Evolutionary conservation across 2,329 filamentous ascomycete genomes (phyloP).

Genomic region (Fusarium sterilihyphosum): DNA sequence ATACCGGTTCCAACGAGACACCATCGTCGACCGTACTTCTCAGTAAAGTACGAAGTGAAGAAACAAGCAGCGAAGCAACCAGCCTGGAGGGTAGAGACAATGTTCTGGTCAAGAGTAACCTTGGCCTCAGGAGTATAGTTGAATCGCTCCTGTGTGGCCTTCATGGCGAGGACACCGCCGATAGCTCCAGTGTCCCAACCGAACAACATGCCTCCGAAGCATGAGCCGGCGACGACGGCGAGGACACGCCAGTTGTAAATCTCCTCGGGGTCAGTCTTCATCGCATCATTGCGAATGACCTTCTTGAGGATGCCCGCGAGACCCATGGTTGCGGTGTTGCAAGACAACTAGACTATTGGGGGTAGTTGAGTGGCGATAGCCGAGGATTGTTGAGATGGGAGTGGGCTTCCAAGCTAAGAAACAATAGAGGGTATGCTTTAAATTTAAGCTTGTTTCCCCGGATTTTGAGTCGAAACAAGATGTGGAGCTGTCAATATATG

Average conservation of each 20-base stretch:
- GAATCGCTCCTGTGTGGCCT: slow-evolving; percentile 61
- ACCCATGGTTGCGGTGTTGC: slow-evolving; percentile 49
- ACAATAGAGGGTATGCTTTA: slow-evolving; percentile 10
- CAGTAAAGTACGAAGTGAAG: slow-evolving; percentile 62
- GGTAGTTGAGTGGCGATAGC: slow-evolving; percentile 2
- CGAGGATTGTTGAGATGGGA: neutral
- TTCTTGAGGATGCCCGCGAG: slow-evolving; percentile 58
- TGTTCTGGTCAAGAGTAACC: slow-evolving; percentile 69
- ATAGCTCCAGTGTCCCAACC: slow-evolving; percentile 71
- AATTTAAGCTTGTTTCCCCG: slow-evolving; percentile 37
- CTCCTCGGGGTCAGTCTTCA: slow-evolving; percentile 72
- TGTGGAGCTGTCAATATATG: slow-evolving; percentile 6
- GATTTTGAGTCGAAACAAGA: slow-evolving; percentile 8
- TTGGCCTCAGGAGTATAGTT: slow-evolving; percentile 48
- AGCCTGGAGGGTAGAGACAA: slow-evolving; percentile 76
- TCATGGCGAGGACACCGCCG: slow-evolving; percentile 71
- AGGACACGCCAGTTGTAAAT: slow-evolving; percentile 78
- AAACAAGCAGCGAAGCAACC: slow-evolving; percentile 74
- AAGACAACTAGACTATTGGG: neutral
- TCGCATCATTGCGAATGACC: slow-evolving; percentile 75
- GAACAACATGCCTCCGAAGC: slow-evolving; percentile 71
- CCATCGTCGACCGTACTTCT: slow-evolving; percentile 64
- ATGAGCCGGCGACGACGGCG: slow-evolving; percentile 69
- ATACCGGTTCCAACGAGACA: slow-evolving; percentile 66
- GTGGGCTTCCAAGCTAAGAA: slow-evolving; percentile 1